Evolutionary conservation across 2,329 filamentous ascomycete genomes (phyloP).

Genomic region (Pseudofabraea citricarpa): DNA sequence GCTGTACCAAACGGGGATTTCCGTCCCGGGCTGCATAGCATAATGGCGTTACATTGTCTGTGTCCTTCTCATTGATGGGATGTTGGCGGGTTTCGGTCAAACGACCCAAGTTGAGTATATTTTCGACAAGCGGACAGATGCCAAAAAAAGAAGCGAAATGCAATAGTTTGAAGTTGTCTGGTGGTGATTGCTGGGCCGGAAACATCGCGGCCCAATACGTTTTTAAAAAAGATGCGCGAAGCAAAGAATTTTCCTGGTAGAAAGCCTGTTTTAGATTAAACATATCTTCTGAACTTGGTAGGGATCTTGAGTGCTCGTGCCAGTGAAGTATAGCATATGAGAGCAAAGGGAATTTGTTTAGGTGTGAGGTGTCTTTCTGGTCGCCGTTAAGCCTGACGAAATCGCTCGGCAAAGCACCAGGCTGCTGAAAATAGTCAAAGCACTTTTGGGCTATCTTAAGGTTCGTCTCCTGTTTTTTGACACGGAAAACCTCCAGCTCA

Average conservation of each 20-base stretch:
- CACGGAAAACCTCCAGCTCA: conserved; percentile 11
- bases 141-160: conserved; percentile 14
- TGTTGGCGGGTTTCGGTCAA: too few species aligned
- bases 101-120: too few species aligned
- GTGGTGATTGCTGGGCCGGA: background rate
- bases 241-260: conserved; percentile 8
- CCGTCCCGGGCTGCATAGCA: background rate
- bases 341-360: conserved; percentile 11
- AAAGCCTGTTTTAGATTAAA: conserved; percentile 13
- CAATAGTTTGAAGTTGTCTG: conserved; percentile 7
- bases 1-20: conserved; percentile 1
- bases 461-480: conserved; percentile 10
- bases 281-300: conserved; percentile 7
- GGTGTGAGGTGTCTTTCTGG: background rate
- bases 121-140: conserved; percentile 8
- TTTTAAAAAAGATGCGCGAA: conserved; percentile 9
- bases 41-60: conserved; percentile 2
- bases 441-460: conserved; percentile 11
- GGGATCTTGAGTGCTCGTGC: conserved; percentile 8
- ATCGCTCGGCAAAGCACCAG: conserved; percentile 2
- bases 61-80: conserved; percentile 3
- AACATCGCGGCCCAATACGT: conserved; percentile 6
- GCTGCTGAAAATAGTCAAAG: conserved; percentile 10
- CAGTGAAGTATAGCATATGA: conserved; percentile 10
- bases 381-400: conserved; percentile 3